phyloP scores from a whole-genome alignment of 108 stramenopile genomes.

The Conticribra guillardii region DNA sequence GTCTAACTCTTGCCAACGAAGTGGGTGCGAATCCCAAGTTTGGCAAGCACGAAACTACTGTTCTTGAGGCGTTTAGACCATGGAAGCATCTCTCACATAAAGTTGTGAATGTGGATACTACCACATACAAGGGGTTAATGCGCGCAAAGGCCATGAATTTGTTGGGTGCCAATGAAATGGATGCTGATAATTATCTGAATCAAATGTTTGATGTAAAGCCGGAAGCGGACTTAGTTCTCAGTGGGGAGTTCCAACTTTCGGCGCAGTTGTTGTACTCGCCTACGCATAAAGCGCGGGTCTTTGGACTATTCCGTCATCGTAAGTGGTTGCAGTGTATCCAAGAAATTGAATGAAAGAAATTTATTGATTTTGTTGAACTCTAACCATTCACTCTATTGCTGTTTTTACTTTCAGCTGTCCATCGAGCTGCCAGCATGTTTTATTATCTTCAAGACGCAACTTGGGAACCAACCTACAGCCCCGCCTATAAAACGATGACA shows the following conservation, averaged over 20 bases:
- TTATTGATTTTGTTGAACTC: background rate
- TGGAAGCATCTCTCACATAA: conserved; percentile 8
- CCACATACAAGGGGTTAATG: conserved; percentile 8
- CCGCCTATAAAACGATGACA: conserved; percentile 7
- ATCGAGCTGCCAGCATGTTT: conserved; percentile 13
- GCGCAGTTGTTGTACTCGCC: conserved; percentile 3
- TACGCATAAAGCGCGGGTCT: conserved; percentile 15
- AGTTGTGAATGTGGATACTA: conserved; percentile 18
- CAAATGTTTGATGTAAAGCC: background rate
- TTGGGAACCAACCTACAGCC: conserved; percentile 2
- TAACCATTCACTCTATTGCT: background rate
- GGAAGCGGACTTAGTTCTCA: conserved; percentile 7
- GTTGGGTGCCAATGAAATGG: background rate
- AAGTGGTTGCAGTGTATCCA: no score
- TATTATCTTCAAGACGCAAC: conserved; percentile 1
- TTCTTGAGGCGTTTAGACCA: conserved; percentile 13
- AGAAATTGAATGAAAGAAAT: no score
- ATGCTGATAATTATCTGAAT: background rate
- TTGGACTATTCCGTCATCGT: conserved; percentile 22
- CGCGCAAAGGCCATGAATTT: conserved; percentile 12
- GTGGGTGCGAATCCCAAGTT: conserved; percentile 17
- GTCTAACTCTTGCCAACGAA: conserved; percentile 9
- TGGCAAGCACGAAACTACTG: conserved; percentile 1
- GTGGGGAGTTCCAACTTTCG: background rate
- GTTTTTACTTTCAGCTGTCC: background rate